A percentile compares a stretch with the other conserved stretches of the same genome.
These are phyloP conservation scores for Globisporangium spiculum DNA, from an alignment of 352 stramenopile genomes.

Conservation along the genomic window DNA sequence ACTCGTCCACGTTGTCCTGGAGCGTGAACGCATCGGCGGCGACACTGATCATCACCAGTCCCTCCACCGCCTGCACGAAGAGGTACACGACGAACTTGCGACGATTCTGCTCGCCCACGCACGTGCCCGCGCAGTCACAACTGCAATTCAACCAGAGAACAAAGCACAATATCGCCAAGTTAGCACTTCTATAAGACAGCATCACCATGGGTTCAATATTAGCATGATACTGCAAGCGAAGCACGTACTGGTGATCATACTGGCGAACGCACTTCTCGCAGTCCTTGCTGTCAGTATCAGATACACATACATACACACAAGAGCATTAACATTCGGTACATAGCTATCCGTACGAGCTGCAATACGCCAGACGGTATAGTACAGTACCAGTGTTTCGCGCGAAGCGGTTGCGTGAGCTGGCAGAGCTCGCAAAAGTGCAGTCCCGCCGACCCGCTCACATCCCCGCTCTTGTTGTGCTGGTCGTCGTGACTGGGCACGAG, in stretches of 20 bases:
- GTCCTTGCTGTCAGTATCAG: conserved; percentile 47
- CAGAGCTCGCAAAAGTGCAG: conserved; percentile 62
- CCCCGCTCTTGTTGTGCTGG: conserved; percentile 1
- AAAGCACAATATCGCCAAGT: neutral
- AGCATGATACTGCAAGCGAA: neutral
- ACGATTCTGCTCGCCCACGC: conserved; percentile 68
- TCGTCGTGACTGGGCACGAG: conserved; percentile 13
- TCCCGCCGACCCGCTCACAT: neutral
- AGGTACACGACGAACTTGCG: conserved; percentile 67
- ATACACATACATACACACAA: neutral
- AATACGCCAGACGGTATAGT: conserved; percentile 5
- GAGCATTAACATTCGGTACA: neutral
- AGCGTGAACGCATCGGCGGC: conserved; percentile 52
- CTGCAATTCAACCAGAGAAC: conserved; percentile 22
- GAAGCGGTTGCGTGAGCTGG: conserved; percentile 55
- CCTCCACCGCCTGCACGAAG: conserved; percentile 54
- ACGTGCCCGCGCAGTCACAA: conserved; percentile 77
- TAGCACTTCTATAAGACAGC: neutral
- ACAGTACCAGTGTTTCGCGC: conserved; percentile 70
- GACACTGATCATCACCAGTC: conserved; percentile 42
- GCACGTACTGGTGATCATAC: conserved; percentile 77
- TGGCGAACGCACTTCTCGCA: conserved; percentile 68
- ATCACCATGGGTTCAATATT: no score
- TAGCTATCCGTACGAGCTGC: neutral
- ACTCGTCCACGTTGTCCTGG: conserved; percentile 58